phyloP scores from a whole-genome alignment of 2,329 filamentous ascomycete genomes.

The Aureobasidium musti region DNA sequence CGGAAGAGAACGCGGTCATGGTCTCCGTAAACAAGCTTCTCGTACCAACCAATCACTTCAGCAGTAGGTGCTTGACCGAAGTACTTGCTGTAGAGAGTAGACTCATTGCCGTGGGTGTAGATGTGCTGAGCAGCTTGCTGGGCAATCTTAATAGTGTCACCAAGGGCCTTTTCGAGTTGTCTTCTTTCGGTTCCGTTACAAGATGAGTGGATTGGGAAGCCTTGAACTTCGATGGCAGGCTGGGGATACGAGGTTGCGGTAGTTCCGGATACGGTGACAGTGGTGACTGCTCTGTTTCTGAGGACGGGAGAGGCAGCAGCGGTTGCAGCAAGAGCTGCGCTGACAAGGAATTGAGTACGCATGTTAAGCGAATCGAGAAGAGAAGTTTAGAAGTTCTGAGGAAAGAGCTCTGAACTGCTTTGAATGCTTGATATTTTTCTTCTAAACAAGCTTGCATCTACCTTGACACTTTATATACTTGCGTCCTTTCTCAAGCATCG shows the following conservation, averaged over 20 bases:
- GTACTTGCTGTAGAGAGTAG: constrained; percentile 64
- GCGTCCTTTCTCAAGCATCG: neutral
- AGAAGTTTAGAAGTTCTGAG: neutral
- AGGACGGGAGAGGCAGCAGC: constrained; percentile 4
- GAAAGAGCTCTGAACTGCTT: neutral
- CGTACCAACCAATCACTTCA: constrained; percentile 63
- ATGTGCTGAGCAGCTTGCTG: constrained; percentile 65
- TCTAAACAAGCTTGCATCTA: neutral
- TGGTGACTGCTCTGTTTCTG: constrained; percentile 12
- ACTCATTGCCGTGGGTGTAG: constrained; percentile 58
- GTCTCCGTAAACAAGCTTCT: constrained; percentile 61
- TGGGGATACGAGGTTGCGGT: constrained; percentile 24
- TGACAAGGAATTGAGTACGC: constrained; percentile 2
- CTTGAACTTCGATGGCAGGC: constrained; percentile 10
- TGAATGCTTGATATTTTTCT: constrained; percentile 10
- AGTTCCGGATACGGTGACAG: constrained; percentile 10
- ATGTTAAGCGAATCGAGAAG: neutral
- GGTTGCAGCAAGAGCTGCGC: neutral
- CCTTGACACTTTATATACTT: neutral
- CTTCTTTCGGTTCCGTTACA: constrained; percentile 64
- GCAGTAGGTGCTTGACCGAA: constrained; percentile 63
- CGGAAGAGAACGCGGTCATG: constrained; percentile 62
- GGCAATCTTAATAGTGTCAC: constrained; percentile 61
- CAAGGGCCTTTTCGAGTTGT: constrained; percentile 59
- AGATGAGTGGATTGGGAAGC: constrained; percentile 59